A percentile compares a stretch with the other conserved stretches of the same genome.
Conservation (phyloP, 352 stramenopile genomes). For the Saprolegnia parasitica region DNA sequence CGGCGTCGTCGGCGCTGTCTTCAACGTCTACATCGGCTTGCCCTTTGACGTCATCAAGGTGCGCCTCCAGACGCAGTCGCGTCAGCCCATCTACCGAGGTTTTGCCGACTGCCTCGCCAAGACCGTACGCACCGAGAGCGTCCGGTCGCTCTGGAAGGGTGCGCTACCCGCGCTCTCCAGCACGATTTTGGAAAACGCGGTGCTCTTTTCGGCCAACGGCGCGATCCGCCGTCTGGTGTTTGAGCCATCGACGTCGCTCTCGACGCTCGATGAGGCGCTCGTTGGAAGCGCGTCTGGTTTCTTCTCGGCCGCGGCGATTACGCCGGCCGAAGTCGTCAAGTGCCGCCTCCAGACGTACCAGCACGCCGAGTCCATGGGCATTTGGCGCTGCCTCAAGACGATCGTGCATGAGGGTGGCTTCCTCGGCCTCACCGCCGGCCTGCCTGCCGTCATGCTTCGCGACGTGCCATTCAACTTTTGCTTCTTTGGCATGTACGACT, state of each 20-base stretch:
- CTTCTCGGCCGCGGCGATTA: constrained; percentile 86
- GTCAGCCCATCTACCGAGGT: constrained; percentile 46
- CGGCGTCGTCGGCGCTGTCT: constrained; percentile 71
- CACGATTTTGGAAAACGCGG: constrained; percentile 87
- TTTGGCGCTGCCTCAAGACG: constrained; percentile 12
- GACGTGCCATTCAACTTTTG: constrained; percentile 89
- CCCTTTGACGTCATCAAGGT: constrained; percentile 87
- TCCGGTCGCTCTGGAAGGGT: constrained; percentile 82
- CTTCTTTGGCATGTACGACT: constrained; percentile 84
- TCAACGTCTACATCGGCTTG: constrained; percentile 78
- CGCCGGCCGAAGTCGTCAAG: constrained; percentile 81
- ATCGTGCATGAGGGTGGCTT: constrained; percentile 51
- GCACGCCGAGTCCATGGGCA: constrained; percentile 27
- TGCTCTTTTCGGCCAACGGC: constrained; percentile 85
- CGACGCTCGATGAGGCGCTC: constrained; percentile 74
- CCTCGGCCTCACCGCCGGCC: constrained; percentile 67
- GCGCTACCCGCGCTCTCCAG: constrained; percentile 78
- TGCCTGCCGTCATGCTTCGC: constrained; percentile 73
- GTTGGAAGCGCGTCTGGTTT: constrained; percentile 75
- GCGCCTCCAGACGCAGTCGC: constrained; percentile 72
- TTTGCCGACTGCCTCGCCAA: constrained; percentile 61
- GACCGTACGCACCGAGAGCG: constrained; percentile 69
- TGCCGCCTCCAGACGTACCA: constrained; percentile 57
- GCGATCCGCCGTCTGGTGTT: constrained; percentile 65
- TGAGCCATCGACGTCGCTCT: constrained; percentile 37